These are phyloP conservation scores for Lactarius quietus DNA, from an alignment of 768 basidiomycete genomes.

Conservation along the genomic window DNA sequence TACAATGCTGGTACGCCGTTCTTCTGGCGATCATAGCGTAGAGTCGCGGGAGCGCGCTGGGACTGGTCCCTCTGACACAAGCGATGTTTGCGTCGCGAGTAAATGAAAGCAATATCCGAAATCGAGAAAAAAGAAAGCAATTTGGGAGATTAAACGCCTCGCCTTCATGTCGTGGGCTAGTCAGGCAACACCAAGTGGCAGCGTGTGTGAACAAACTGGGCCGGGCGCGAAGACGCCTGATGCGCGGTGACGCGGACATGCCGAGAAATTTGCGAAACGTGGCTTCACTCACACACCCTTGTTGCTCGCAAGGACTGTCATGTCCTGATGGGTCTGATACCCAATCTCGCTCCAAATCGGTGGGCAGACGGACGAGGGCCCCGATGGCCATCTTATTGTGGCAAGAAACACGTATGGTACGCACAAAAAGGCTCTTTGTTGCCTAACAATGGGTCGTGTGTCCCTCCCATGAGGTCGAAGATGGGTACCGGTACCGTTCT, in stretches of 20 bases:
- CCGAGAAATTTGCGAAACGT: not conserved
- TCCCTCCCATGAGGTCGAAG: not conserved
- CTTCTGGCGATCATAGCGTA: not conserved
- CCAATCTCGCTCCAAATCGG: slow-evolving; percentile 4
- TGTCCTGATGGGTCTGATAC: not conserved
- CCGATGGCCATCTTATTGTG: not conserved
- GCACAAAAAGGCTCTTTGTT: not conserved
- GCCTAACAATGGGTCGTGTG: not conserved
- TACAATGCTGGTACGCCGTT: not conserved
- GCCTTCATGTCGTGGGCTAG: not conserved
- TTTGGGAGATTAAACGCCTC: slow-evolving; percentile 3
- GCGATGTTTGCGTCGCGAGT: not conserved
- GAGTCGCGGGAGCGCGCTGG: not conserved
- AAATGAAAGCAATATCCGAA: not conserved
- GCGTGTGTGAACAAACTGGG: no score
- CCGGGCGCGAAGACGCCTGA: not conserved
- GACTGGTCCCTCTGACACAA: not conserved
- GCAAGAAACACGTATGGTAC: not conserved
- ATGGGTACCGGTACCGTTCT: not conserved
- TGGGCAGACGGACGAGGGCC: not conserved
- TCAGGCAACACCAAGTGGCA: not conserved
- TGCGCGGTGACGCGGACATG: slow-evolving; percentile 1
- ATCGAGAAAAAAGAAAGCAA: not conserved
- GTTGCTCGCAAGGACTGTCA: not conserved
- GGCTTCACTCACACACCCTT: not conserved